Evolutionary conservation across 2,329 filamentous ascomycete genomes (phyloP), one percentile per base, ranked within the genome.

Genomic region (Talaromyces piceae): DNA sequence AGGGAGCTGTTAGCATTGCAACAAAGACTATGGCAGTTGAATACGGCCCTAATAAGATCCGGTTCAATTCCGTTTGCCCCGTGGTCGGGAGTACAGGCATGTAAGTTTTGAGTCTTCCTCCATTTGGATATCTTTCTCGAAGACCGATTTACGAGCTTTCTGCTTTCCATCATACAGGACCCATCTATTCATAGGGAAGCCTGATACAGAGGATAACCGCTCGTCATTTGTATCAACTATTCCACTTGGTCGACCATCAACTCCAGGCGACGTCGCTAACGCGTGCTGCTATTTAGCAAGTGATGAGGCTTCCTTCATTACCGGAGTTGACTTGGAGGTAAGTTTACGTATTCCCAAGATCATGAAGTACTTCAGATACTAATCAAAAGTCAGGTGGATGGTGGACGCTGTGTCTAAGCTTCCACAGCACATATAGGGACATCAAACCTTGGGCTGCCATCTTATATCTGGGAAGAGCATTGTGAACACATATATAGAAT

Each of bases 301-400:
- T 54, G 82, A 88, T 23, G 86, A 89, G 61, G 83, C 82, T 0
- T 76, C 73, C 3, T 88, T 89, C 59, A 79, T 90, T 56, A 88
- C 84, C 0, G 86, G 86, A 1, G 76, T 83, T n/a, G 84, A 86
- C 55, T 71, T 88, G 55, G 79, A 41, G n/a, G 37, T 41, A 41
- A 41, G 37, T 41, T n/a, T n/a, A n/a, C n/a, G n/a, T n/a, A n/a
- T n/a, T n/a, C n/a, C n/a, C n/a, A n/a, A n/a, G n/a, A n/a, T n/a
- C n/a, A n/a, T n/a, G n/a, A n/a, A n/a, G n/a, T n/a, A n/a, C n/a
- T n/a, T n/a, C n/a, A n/a, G n/a, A n/a, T n/a, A n/a, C n/a, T n/a
- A n/a, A n/a, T n/a, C n/a, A n/a, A n/a, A 41, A 23, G 11, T 22
- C 20, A 41, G 37, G 39, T 52, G 18, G 49, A 51, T 41, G 49